Conservation (phyloP, 2,329 filamentous ascomycete species). For the Penicillium paneum region DNA sequence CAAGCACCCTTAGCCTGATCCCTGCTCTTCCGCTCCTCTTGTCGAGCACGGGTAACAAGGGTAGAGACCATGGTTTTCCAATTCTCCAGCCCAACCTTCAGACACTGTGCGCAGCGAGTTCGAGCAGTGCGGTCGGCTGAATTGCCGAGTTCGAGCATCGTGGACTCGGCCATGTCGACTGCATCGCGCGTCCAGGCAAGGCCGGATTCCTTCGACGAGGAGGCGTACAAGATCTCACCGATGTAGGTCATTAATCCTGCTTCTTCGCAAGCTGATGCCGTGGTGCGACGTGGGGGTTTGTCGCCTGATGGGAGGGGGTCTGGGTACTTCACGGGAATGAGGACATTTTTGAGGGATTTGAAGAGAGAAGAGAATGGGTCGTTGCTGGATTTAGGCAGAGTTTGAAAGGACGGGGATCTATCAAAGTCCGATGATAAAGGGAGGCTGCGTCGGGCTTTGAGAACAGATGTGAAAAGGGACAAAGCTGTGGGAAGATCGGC, state of each 20-base stretch:
- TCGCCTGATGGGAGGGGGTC: constrained; percentile 68
- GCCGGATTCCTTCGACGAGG: constrained; percentile 64
- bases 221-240: constrained; percentile 84
- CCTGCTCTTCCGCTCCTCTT: constrained; percentile 35
- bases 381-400: constrained; percentile 19
- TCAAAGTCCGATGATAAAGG: constrained; percentile 41
- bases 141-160: constrained; percentile 41
- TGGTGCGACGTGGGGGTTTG: constrained; percentile 60
- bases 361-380: constrained; percentile 35
- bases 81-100: constrained; percentile 72
- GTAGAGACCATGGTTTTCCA: constrained; percentile 77
- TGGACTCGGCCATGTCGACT: constrained; percentile 73
- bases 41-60: constrained; percentile 50
- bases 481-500: constrained; percentile 68
- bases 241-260: constrained; percentile 85
- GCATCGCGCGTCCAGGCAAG: constrained; percentile 87
- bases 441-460: constrained; percentile 68
- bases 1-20: constrained; percentile 34
- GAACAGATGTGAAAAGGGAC: constrained; percentile 78
- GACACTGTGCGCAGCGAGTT: constrained; percentile 71
- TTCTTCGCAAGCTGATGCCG: constrained; percentile 73
- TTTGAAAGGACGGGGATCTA: constrained; percentile 25
- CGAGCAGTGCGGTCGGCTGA: constrained; percentile 40
- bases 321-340: constrained; percentile 64
- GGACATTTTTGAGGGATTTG: constrained; percentile 40